Evolutionary conservation across 2,329 filamentous ascomycete species (phyloP), one percentile per base, ranked within the genome.

Genomic region (Aspergillus bombycis): DNA sequence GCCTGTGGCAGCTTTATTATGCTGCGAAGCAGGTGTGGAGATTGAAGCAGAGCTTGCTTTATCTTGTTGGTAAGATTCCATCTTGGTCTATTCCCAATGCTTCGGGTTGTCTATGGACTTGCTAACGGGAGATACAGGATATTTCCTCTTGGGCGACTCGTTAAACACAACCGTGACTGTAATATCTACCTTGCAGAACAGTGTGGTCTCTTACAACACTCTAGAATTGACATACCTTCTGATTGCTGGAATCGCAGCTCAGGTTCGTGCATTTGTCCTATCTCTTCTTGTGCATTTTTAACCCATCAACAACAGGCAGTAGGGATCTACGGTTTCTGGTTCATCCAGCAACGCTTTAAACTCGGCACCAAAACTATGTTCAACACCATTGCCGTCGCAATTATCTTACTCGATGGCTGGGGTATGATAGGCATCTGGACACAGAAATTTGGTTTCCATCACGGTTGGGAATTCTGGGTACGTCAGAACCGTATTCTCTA

Each of bases 101-200:
- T 28, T 21, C 5, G 16, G 12, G 16, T 50, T 23, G 26, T 12
- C 12, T 48, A 36, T 30, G 21, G 34, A 16, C 4, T 23, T 28
- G 8, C 12, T 12, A 16, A 34, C 34, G 57, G 60, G 32, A 54
- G 21, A 26, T 23, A 62, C 65, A 75, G 82, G 83, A 3, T 91
- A 90, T 71, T 91, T 91, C 71, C 79, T 91, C 2, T 83, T 91
- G 0, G 88, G 87, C n/a, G 89, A 91, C 74, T 88, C 86, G 1
- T 80, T 91, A 41, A 91, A 91, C 73, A 91, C 89, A 0, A 90
- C 88, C 0, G 86, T 90, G 6, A 91, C 89, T 0, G 88, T 91
- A 26, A 87, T 91, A 36, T 82, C 79, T 0, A 91, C 88, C 0
- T 75, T 90, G 6, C 89, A 91, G 70, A 90, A 90, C 67, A 81